Conservation (phyloP, 345 rosid genomes). For the Adansonia digitata region DNA sequence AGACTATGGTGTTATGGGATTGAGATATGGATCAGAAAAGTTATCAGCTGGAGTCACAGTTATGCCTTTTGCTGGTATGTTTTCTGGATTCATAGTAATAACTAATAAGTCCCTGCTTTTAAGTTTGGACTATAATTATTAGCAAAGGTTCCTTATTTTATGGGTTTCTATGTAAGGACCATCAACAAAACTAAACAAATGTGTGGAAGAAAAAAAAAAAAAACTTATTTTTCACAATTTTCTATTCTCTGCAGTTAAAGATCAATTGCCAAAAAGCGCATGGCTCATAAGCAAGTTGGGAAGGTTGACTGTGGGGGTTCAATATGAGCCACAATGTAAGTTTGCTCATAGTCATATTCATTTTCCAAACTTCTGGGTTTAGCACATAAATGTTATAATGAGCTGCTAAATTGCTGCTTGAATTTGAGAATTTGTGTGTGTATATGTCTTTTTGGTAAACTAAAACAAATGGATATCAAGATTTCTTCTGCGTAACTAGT, state of each 20-base stretch:
- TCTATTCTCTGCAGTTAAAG: slow-evolving; percentile 30
- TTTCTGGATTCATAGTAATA: slow-evolving; percentile 1
- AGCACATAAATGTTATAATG: not conserved
- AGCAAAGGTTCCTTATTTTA: not conserved
- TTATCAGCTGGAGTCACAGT: slow-evolving; percentile 68
- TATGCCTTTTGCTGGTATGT: slow-evolving; percentile 54
- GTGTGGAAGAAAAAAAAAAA: not conserved
- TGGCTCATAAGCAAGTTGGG: slow-evolving; percentile 92
- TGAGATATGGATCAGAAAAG: slow-evolving; percentile 73
- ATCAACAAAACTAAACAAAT: not conserved
- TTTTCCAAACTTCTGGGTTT: not conserved
- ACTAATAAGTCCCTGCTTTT: not conserved
- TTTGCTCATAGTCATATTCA: slow-evolving; percentile 12
- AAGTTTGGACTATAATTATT: not conserved
- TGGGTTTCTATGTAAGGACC: not conserved
- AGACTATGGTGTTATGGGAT: slow-evolving; percentile 65
- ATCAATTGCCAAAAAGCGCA: slow-evolving; percentile 63
- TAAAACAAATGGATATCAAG: not conserved
- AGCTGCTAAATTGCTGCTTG: not conserved
- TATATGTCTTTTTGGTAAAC: not conserved
- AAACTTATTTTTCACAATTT: not conserved
- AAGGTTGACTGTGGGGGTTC: slow-evolving; percentile 73
- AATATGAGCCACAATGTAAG: slow-evolving; percentile 79
- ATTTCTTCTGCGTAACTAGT: not conserved
- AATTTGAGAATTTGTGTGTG: not conserved